These are phyloP conservation scores for Geum urbanum DNA, from an alignment of 306 rosid species.

Conservation along the genomic window DNA sequence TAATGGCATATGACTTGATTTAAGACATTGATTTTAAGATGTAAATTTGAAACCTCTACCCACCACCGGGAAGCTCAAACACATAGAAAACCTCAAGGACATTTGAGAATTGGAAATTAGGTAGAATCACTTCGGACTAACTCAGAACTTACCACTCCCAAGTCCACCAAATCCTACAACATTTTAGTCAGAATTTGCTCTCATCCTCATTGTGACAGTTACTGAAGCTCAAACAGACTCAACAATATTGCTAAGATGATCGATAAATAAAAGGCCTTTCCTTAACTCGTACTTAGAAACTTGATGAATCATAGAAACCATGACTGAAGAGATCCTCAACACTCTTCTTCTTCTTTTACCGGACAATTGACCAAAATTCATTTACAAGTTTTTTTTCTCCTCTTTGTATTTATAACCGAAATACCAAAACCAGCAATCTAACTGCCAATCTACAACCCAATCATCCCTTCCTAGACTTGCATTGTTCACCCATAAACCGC, in stretches of 20 bases:
- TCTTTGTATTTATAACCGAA: background rate
- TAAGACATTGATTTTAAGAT: background rate
- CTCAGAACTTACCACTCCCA: background rate
- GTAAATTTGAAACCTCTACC: background rate
- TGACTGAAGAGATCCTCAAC: background rate
- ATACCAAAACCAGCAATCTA: background rate
- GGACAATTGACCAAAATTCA: background rate
- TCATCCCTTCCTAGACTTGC: background rate
- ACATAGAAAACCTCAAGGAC: background rate
- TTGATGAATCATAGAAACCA: background rate
- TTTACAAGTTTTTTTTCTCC: background rate
- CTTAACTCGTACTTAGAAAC: background rate
- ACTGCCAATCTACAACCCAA: constrained; percentile 1
- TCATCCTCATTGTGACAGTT: background rate
- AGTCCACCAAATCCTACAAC: background rate
- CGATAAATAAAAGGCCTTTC: background rate
- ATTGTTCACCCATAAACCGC: background rate
- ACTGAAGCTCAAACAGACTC: background rate
- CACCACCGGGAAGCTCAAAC: background rate
- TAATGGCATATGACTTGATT: background rate
- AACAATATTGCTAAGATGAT: background rate
- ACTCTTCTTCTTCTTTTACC: background rate
- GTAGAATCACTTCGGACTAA: background rate
- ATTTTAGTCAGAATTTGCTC: background rate
- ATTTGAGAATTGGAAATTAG: background rate